A percentile compares a stretch with the other conserved stretches of the same genome.
Evolutionary conservation across 768 basidiomycete species (phyloP).

Genomic region (Zangia roseola): DNA sequence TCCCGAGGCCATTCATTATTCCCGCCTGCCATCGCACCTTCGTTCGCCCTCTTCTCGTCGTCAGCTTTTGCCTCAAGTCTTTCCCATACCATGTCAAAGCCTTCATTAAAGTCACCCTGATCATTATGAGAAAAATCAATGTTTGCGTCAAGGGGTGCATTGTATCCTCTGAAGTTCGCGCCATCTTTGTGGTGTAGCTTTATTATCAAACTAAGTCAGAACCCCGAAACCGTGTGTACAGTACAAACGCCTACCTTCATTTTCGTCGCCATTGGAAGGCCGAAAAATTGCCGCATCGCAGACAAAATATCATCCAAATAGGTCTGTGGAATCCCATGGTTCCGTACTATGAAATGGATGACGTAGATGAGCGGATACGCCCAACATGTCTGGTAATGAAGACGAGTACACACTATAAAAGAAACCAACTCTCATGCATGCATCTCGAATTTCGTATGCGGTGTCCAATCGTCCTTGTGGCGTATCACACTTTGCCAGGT

Average conservation of each 20-base stretch:
- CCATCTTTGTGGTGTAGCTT: conserved; percentile 70
- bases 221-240: too few relatives aligned
- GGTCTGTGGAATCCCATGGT: conserved; percentile 67
- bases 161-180: conserved; percentile 77
- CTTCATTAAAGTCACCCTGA: conserved; percentile 87
- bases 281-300: conserved; percentile 63
- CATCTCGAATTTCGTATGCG: conserved; percentile 51
- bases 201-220: too few relatives aligned
- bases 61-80: conserved; percentile 31
- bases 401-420: conserved; percentile 63
- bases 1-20: conserved; percentile 80
- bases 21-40: conserved; percentile 62
- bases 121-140: conserved; percentile 65
- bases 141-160: conserved; percentile 66
- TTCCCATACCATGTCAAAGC: conserved; percentile 84
- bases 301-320: conserved; percentile 46
- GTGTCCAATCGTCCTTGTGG: conserved; percentile 41
- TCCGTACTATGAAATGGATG: conserved; percentile 58
- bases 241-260: too few relatives aligned
- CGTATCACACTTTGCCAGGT: conserved; percentile 19
- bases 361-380: not conserved
- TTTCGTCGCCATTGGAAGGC: conserved; percentile 59
- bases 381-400: not conserved
- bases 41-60: conserved; percentile 32
- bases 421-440: conserved; percentile 79